Percentiles rank a stretch among this genome's conserved stretches.
These are phyloP conservation scores for Endocalyx cinctus DNA, from an alignment of 2,329 filamentous ascomycete species.

Conservation along the genomic window DNA sequence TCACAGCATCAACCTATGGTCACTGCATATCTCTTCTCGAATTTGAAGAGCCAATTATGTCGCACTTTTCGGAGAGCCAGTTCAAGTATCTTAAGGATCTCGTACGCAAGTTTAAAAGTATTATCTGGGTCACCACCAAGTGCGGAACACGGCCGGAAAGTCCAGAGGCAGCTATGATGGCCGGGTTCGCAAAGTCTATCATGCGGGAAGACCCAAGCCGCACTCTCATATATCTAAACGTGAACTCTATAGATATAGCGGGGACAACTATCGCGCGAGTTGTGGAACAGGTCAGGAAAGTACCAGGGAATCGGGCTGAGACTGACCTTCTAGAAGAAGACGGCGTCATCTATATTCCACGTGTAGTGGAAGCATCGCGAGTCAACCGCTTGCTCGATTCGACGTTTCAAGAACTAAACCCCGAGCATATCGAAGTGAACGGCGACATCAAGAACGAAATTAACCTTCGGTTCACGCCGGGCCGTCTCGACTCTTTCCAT, in stretches of 20 bases:
- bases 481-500: background rate
- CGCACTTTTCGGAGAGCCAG: background rate
- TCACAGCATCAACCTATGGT: background rate
- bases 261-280: background rate
- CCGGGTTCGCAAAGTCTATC: constrained; percentile 2
- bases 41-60: background rate
- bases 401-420: background rate
- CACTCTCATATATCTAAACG: constrained; percentile 2
- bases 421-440: background rate
- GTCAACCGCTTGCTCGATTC: constrained; percentile 1
- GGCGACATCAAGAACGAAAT: background rate
- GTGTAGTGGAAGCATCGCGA: constrained; percentile 2
- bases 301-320: background rate
- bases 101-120: background rate
- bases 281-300: background rate
- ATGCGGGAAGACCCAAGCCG: constrained; percentile 1
- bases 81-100: constrained; percentile 1
- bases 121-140: constrained; percentile 1
- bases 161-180: constrained; percentile 2
- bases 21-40: constrained; percentile 3
- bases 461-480: background rate
- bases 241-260: background rate
- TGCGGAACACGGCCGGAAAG: background rate
- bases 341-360: constrained; percentile 1
- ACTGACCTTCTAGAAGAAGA: constrained; percentile 1